These are phyloP conservation scores for Lablab purpureus DNA, from an alignment of 306 rosid species.

Conservation along the genomic window DNA sequence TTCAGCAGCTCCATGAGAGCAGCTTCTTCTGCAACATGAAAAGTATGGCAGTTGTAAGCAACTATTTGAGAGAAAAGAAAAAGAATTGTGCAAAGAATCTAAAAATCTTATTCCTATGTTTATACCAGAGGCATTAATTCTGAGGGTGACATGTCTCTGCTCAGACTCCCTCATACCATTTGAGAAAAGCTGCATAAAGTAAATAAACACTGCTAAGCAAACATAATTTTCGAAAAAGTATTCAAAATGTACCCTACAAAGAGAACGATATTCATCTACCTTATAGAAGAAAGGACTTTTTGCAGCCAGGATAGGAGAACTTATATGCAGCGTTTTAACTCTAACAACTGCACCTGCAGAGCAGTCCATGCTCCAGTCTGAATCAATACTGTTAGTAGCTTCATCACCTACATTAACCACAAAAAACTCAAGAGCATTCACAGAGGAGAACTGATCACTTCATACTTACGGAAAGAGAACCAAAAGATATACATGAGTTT, in stretches of 20 bases:
- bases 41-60: slow-evolving; percentile 33
- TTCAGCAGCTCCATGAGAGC: slow-evolving; percentile 97
- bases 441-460: slow-evolving; percentile 23
- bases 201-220: slow-evolving; percentile 38
- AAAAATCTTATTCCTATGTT: slow-evolving; percentile 14
- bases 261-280: slow-evolving; percentile 53
- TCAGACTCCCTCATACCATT: slow-evolving; percentile 99
- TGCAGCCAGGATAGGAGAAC: slow-evolving; percentile 98
- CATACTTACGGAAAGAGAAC: slow-evolving; percentile 6
- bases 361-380: slow-evolving; percentile 82
- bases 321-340: slow-evolving; percentile 86
- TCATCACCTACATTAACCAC: slow-evolving; percentile 75
- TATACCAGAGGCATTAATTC: slow-evolving; percentile 88
- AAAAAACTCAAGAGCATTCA: background rate
- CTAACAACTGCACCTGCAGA: slow-evolving; percentile 73
- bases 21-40: slow-evolving; percentile 79
- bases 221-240: background rate
- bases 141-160: slow-evolving; percentile 84
- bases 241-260: slow-evolving; percentile 13
- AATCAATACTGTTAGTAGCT: slow-evolving; percentile 75
- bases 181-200: slow-evolving; percentile 75
- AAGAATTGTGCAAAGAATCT: background rate
- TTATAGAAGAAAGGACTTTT: slow-evolving; percentile 97
- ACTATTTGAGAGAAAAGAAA: slow-evolving; percentile 22
- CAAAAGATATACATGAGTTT: background rate